These are phyloP conservation scores for Inga laurina DNA, from an alignment of 306 rosid genomes.

Conservation along the genomic window DNA sequence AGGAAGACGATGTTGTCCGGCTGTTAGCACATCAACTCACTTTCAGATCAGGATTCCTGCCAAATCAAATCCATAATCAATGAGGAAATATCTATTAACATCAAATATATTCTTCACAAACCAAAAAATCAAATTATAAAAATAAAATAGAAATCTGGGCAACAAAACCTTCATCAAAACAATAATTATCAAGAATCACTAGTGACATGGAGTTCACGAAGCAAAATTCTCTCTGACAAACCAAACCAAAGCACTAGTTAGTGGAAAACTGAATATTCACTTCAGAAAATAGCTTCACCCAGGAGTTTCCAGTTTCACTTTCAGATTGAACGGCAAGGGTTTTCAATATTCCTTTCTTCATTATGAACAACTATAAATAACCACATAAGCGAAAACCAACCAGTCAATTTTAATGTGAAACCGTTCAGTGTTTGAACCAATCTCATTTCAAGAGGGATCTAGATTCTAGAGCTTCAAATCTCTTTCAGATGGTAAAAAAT, in stretches of 20 bases:
- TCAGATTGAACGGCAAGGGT: not conserved
- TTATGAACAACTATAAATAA: not conserved
- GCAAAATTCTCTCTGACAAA: constrained; percentile 16
- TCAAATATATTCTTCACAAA: not conserved
- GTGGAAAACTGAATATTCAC: not conserved
- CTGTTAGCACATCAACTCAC: constrained; percentile 18
- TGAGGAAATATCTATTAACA: constrained; percentile 2
- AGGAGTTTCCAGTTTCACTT: not conserved
- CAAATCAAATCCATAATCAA: constrained; percentile 36
- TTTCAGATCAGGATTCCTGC: not conserved
- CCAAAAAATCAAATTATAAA: not conserved
- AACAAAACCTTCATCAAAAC: not conserved
- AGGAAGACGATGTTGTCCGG: constrained; percentile 52
- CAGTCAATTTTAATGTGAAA: not conserved
- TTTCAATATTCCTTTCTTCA: constrained; percentile 11
- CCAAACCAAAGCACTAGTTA: not conserved
- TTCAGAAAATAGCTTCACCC: not conserved
- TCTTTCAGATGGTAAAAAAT: not conserved
- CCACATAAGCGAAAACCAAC: not conserved
- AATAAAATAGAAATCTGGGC: not conserved
- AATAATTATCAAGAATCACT: not conserved
- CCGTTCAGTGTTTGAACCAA: not conserved
- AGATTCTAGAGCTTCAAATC: not conserved
- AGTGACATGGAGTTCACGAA: constrained; percentile 20
- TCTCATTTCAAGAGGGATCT: constrained; percentile 10